These are phyloP conservation scores for Scutellaria galericulata DNA, from an alignment of 257 asterid genomes.

Conservation along the genomic window DNA sequence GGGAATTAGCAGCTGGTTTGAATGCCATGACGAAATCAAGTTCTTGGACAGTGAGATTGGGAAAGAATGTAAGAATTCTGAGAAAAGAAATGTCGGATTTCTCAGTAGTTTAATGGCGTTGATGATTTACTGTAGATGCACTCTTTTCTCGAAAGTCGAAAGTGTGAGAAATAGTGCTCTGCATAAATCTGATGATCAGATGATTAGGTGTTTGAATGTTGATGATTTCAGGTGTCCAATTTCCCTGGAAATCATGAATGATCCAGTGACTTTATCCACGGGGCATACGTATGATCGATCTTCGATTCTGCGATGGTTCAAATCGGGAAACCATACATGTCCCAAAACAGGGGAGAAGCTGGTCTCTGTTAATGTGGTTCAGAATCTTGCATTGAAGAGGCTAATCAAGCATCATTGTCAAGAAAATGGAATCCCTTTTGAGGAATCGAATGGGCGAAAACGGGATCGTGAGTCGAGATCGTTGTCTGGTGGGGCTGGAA, in stretches of 20 bases:
- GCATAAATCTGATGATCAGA: slow-evolving; percentile 17
- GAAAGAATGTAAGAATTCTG: slow-evolving; percentile 40
- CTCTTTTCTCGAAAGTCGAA: slow-evolving; percentile 46
- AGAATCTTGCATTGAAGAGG: slow-evolving; percentile 64
- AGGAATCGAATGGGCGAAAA: slow-evolving; percentile 42
- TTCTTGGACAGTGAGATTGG: slow-evolving; percentile 59
- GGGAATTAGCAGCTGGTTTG: slow-evolving; percentile 64
- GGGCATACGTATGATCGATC: slow-evolving; percentile 86
- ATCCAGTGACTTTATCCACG: slow-evolving; percentile 76
- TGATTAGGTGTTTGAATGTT: slow-evolving; percentile 45
- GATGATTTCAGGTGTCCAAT: slow-evolving; percentile 92
- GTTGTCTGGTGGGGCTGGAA: slow-evolving; percentile 35
- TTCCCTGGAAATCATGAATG: slow-evolving; percentile 73
- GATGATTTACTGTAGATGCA: slow-evolving; percentile 68
- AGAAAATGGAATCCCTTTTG: slow-evolving; percentile 41
- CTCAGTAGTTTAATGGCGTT: slow-evolving; percentile 58
- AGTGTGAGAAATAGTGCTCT: neutral
- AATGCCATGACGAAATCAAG: slow-evolving; percentile 57
- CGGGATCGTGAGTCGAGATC: slow-evolving; percentile 21
- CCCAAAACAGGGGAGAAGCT: slow-evolving; percentile 82
- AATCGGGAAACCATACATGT: slow-evolving; percentile 74
- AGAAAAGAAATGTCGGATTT: slow-evolving; percentile 49
- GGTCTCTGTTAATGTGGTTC: slow-evolving; percentile 47
- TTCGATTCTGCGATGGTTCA: slow-evolving; percentile 77
- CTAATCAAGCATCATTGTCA: slow-evolving; percentile 52